A percentile compares a stretch with the other conserved stretches of the same genome.
Conservation (phyloP, 1,284 basidiomycete genomes). For the Sporisorium iseilematis-ciliati region DNA sequence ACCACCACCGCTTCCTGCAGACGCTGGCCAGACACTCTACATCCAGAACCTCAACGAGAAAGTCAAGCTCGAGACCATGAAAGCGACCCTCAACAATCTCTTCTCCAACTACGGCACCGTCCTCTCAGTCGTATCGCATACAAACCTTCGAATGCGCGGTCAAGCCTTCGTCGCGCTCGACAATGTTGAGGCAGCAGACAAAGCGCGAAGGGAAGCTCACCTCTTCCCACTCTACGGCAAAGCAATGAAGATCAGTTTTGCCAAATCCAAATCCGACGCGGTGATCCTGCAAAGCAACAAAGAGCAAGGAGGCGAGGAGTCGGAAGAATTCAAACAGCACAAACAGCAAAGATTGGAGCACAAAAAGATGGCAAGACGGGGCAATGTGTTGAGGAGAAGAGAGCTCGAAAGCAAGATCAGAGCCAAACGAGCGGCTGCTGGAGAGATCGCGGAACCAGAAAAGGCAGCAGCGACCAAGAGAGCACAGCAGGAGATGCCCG, state of each 20-base stretch:
- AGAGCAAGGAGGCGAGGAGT: conserved; percentile 30
- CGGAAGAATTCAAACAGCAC: conserved; percentile 72
- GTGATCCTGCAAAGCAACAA: conserved; percentile 74
- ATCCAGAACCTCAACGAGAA: conserved; percentile 98
- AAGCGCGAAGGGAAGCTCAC: conserved; percentile 89
- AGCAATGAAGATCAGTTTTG: conserved; percentile 87
- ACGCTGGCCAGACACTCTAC: conserved; percentile 82
- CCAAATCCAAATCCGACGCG: conserved; percentile 86
- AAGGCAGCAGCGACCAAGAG: conserved; percentile 41
- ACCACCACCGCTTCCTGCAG: conserved; percentile 29
- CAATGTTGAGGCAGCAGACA: conserved; percentile 82
- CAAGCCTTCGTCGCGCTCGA: conserved; percentile 97
- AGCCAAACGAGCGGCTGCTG: conserved; percentile 49
- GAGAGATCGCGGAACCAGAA: conserved; percentile 41
- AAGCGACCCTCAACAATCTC: conserved; percentile 85
- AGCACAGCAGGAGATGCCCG: conserved; percentile 77
- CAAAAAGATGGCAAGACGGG: conserved; percentile 55
- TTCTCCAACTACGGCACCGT: conserved; percentile 95
- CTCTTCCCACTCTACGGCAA: conserved; percentile 96
- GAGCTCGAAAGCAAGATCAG: conserved; percentile 53
- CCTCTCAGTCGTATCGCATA: conserved; percentile 89
- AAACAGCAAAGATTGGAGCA: conserved; percentile 71
- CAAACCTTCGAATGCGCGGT: conserved; percentile 94
- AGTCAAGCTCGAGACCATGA: conserved; percentile 87
- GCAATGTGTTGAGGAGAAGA: conserved; percentile 49